Evolutionary conservation across 163 green algal genomes (phyloP), one percentile per base, ranked within the genome.

Genomic region (Volvox carteri): DNA sequence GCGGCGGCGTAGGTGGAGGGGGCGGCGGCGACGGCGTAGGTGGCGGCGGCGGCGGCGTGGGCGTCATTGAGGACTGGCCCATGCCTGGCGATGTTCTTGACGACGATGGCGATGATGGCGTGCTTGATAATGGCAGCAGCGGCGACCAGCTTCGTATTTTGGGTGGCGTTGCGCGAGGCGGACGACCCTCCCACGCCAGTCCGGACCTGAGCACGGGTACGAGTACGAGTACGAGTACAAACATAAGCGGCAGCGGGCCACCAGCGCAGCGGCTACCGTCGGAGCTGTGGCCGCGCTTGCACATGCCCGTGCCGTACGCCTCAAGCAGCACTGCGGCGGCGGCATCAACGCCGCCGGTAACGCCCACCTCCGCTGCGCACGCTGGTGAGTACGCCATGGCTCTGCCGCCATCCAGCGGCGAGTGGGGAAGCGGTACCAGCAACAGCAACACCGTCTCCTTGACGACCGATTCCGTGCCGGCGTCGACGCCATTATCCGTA

Each of bases 51-150:
- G 75, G 75, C 48, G 75, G 30, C 2, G 14, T 70, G 2, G 75
- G 48, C 33, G 33, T 84, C 4, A 68, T 84, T 16, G 30, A 84
- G 30, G 30, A 50, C 48, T 70, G 75, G 75, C 75, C 75, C 9
- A 30, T 84, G 75, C 48, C 48, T 16, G 48, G 2, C 41, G 18
- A 54, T 52, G 75, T 35, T 21, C 44, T 42, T 28, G 42, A 42
- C 1, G 25, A 12, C 28, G 73, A 65, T 14, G 42, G n/a, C 44
- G 70, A 1, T 41, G 41, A 18, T 42, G 39, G 19, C 70, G 70
- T 21, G 33, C 14, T 35, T 42, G 70, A 23, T 41, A 41, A 35
- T 42, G 30, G 12, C 70, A 52, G 70, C 37, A 30, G 70, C 37
- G 39, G 18, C 37, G 33, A 21, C 70, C n/a, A n/a, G n/a, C n/a